A percentile compares a stretch with the other conserved stretches of the same genome.
These are phyloP conservation scores for Trametes meyenii DNA, from an alignment of 768 basidiomycete species.

Conservation along the genomic window DNA sequence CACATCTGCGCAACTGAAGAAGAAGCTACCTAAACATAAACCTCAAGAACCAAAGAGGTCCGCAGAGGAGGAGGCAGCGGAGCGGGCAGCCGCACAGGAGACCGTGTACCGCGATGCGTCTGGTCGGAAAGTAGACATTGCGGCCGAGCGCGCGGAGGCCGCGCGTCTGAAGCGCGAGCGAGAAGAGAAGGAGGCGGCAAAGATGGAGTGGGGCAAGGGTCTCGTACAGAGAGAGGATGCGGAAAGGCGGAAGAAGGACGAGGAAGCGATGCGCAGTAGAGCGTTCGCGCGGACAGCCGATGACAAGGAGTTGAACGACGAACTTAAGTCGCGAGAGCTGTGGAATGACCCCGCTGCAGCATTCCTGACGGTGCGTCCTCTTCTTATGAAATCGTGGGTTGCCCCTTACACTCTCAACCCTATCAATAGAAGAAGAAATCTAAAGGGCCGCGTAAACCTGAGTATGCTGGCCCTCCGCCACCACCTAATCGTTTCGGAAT, in stretches of 20 bases:
- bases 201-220: conserved; percentile 99
- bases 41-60: conserved; percentile 36
- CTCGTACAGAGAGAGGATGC: conserved; percentile 83
- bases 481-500: conserved; percentile 97
- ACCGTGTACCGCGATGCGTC: conserved; percentile 93
- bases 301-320: conserved; percentile 84
- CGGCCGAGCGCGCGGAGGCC: conserved; percentile 83
- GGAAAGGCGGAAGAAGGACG: conserved; percentile 63
- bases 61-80: conserved; percentile 50
- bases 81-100: conserved; percentile 71
- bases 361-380: conserved; percentile 76
- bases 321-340: conserved; percentile 74
- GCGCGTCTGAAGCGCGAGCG: conserved; percentile 76
- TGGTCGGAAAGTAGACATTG: conserved; percentile 89
- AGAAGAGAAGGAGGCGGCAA: conserved; percentile 84
- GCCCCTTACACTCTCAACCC: not conserved
- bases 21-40: conserved; percentile 50
- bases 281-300: conserved; percentile 81
- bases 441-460: conserved; percentile 80
- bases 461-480: conserved; percentile 84
- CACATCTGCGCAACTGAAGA: conserved; percentile 73
- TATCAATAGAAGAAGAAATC: conserved; percentile 65
- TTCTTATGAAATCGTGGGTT: not conserved
- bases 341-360: conserved; percentile 99
- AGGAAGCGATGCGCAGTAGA: conserved; percentile 66